A percentile compares a stretch with the other conserved stretches of the same genome.
Evolutionary conservation across 192 early-diverging fungal species (phyloP).

Genomic region (Allomyces javanicus): DNA sequence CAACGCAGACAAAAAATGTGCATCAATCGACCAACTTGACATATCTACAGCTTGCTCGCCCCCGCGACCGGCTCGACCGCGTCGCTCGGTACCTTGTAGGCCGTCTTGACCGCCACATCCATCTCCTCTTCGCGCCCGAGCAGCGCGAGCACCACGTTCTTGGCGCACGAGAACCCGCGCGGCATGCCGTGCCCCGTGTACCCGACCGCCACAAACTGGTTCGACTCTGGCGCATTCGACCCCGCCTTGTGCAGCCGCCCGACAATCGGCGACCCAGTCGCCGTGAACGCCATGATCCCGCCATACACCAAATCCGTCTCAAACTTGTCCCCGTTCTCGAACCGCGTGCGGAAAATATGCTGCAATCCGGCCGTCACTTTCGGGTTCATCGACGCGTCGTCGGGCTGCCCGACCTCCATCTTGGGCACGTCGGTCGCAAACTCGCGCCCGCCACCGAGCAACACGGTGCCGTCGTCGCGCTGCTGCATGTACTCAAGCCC

Average conservation of each 20-base stretch:
- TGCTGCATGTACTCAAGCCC: conserved; percentile 25
- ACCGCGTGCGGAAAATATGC: conserved; percentile 7
- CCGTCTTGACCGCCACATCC: not conserved
- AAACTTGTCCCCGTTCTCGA: conserved; percentile 3
- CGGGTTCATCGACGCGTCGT: conserved; percentile 13
- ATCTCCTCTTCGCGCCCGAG: not conserved
- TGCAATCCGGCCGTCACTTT: conserved; percentile 8
- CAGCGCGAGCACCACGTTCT: not conserved
- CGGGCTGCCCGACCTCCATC: conserved; percentile 13
- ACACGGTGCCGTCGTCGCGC: conserved; percentile 20
- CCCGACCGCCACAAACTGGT: conserved; percentile 15
- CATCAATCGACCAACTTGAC: no score
- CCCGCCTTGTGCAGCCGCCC: conserved; percentile 7
- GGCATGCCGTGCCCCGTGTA: conserved; percentile 32
- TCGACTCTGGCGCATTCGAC: not conserved
- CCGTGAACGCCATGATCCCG: conserved; percentile 27
- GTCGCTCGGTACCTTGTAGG: not conserved
- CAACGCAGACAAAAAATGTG: no score
- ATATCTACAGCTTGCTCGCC: no score
- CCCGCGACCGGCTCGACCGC: not conserved
- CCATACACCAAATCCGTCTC: conserved; percentile 18
- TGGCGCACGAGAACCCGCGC: conserved; percentile 8
- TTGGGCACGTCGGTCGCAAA: conserved; percentile 6
- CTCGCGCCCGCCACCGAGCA: conserved; percentile 21
- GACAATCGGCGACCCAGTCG: conserved; percentile 17